Evolutionary conservation across 2,329 filamentous ascomycete genomes (phyloP).

Genomic region (Calonectria pteridis): DNA sequence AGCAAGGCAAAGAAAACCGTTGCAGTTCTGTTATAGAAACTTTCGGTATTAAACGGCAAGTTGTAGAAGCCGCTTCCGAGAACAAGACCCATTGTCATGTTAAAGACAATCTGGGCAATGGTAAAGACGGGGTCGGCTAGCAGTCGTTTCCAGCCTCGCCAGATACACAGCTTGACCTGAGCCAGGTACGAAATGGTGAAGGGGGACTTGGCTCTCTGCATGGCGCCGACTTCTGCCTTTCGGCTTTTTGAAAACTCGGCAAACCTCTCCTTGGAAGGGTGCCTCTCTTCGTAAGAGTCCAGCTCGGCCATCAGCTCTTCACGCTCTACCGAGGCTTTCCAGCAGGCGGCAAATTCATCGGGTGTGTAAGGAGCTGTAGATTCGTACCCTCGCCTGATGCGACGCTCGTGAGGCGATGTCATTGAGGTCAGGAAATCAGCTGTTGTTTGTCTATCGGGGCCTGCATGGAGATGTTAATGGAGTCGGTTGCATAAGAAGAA

Average conservation of each 20-base stretch:
- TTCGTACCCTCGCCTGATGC: constrained; percentile 47
- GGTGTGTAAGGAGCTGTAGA: constrained; percentile 50
- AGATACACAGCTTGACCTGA: constrained; percentile 58
- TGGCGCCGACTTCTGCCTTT: constrained; percentile 45
- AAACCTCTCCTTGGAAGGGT: constrained; percentile 35
- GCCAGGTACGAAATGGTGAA: constrained; percentile 61
- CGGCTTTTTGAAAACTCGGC: constrained; percentile 37
- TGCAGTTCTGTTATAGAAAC: constrained; percentile 61
- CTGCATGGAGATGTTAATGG: neutral
- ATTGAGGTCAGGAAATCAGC: constrained; percentile 54
- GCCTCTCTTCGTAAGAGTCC: constrained; percentile 42
- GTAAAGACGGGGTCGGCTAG: constrained; percentile 56
- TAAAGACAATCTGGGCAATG: constrained; percentile 55
- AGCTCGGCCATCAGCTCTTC: constrained; percentile 46
- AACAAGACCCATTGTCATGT: constrained; percentile 64
- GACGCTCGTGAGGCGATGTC: constrained; percentile 54
- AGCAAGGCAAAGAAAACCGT: constrained; percentile 65
- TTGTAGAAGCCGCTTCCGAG: constrained; percentile 65
- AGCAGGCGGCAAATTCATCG: constrained; percentile 52
- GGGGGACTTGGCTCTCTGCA: constrained; percentile 57
- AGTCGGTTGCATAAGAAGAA: no score
- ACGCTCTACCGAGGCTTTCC: constrained; percentile 43
- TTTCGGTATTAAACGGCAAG: constrained; percentile 55
- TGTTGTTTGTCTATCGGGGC: constrained; percentile 42
- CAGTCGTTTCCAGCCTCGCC: constrained; percentile 54